These are phyloP conservation scores for Proliferodiscus dingleyae DNA, from an alignment of 2,329 filamentous ascomycete species.

Conservation along the genomic window DNA sequence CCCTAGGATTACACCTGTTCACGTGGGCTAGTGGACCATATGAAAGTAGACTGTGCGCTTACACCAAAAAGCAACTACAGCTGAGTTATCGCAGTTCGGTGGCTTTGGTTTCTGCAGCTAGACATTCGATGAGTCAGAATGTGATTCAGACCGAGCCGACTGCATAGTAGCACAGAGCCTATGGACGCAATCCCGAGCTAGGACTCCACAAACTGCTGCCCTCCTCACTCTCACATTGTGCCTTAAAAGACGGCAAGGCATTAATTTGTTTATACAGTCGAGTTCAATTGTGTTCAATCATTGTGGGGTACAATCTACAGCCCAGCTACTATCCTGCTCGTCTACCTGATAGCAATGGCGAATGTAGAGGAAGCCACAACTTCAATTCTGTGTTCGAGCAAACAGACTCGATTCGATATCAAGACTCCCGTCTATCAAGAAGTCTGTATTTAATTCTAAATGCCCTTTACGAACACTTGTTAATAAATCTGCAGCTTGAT, in stretches of 20 bases:
- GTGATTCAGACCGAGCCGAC: neutral
- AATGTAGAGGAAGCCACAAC: constrained; percentile 20
- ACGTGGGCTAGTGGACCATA: too few relatives aligned
- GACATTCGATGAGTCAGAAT: neutral
- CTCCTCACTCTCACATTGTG: neutral
- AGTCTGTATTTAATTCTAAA: constrained; percentile 13
- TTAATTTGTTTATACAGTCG: too few relatives aligned
- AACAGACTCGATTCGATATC: constrained; percentile 32
- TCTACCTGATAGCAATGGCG: neutral
- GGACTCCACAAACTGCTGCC: neutral
- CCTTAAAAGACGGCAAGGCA: too few relatives aligned
- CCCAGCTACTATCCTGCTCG: neutral
- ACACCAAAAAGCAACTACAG: too few relatives aligned
- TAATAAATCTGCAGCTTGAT: constrained; percentile 46
- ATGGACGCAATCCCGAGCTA: neutral
- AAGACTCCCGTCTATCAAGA: constrained; percentile 30
- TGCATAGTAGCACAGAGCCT: neutral
- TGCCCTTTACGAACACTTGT: neutral
- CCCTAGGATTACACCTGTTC: too few relatives aligned
- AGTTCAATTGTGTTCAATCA: too few relatives aligned
- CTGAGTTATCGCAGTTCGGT: too few relatives aligned
- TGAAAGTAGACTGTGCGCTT: too few relatives aligned
- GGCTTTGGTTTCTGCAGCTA: too few relatives aligned
- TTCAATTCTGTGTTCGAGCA: constrained; percentile 28
- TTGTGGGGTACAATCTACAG: neutral